Base-by-base conservation (phyloP, 2,329 filamentous ascomycete species). In the Periconia sp. region DNA sequence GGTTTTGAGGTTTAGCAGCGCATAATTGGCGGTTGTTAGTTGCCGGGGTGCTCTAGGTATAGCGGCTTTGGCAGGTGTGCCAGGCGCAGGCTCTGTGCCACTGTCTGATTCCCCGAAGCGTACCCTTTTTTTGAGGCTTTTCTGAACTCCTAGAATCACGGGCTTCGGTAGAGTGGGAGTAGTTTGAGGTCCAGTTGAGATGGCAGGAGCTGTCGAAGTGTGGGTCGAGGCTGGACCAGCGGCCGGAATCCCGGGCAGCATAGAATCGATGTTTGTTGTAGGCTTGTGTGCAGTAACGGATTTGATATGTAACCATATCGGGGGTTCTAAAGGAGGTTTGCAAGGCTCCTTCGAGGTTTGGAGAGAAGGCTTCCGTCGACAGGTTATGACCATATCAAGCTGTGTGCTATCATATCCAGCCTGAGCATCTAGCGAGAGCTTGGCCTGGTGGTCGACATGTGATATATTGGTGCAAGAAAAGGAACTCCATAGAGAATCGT, bases 401-500 rank as follows among this genome's bases (percentile, higher is more conserved):
- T 43, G 44, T 14, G 47, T 45, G 20, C 40, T 46, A 6, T 43
- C 52, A 17, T 47, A 41, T 41, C 52, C 55, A 13, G 48, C 44
- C 17, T 41, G 17, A 6, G 55, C 44, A 37, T 50, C 41, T 18
- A 57, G 49, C 14, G 49, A 54, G 8, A 57, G 41, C 33, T 52
- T 57, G 17, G 55, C 55, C 23, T 54, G 55, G 31, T 55, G 55
- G 2, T 45, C 55, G 9, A 49, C 49, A 19, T 57, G 55, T 17
- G 55, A 57, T 10, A 49, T 48, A 30, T 57, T 57, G 1, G 52
- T 51, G 41, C 55, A 57, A 14, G 52, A 57, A 52, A 52, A 57
- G 1, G 55, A 54, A 20, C 54, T 49, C 31, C 33, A 23, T 1
- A 57, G 45, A 7, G 55, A 51, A 2, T 48, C 46, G 15, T 55